A percentile compares a stretch with the other conserved stretches of the same genome.
phyloP scores from a whole-genome alignment of 164 flowering plant genomes.

The Platanus orientalis region DNA sequence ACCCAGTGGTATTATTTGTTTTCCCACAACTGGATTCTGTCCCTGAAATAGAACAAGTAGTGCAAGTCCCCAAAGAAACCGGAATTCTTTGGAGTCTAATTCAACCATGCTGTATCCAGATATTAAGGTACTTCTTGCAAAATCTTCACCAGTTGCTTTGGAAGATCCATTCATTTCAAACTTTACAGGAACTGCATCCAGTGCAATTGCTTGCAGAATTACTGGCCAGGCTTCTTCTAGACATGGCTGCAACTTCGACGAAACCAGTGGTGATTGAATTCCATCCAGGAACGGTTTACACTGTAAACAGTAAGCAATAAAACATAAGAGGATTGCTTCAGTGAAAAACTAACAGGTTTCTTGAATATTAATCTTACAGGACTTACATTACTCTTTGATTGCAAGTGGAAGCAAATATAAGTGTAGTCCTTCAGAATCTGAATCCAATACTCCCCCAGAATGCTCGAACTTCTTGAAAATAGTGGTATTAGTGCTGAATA shows the following conservation, averaged over 20 bases:
- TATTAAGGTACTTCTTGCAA: constrained; percentile 27
- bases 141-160: constrained; percentile 20
- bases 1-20: constrained; percentile 27
- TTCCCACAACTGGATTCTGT: constrained; percentile 24
- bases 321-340: constrained; percentile 5
- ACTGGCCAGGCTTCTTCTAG: constrained; percentile 96
- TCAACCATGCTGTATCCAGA: constrained; percentile 88
- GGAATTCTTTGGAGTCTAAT: constrained; percentile 52
- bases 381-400: constrained; percentile 56
- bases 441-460: constrained; percentile 83
- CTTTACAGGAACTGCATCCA: constrained; percentile 74
- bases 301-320: constrained; percentile 33
- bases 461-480: constrained; percentile 65
- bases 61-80: constrained; percentile 82
- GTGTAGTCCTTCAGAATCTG: constrained; percentile 59
- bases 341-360: not conserved
- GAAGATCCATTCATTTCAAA: constrained; percentile 28
- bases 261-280: constrained; percentile 66
- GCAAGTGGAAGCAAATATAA: constrained; percentile 52
- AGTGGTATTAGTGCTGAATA: constrained; percentile 63
- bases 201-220: constrained; percentile 74
- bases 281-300: constrained; percentile 88
- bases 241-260: constrained; percentile 56
- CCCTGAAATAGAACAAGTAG: constrained; percentile 73
- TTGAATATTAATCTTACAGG: not conserved